These are phyloP conservation scores for Rosa chinensis DNA, from an alignment of 306 rosid genomes.

Conservation along the genomic window DNA sequence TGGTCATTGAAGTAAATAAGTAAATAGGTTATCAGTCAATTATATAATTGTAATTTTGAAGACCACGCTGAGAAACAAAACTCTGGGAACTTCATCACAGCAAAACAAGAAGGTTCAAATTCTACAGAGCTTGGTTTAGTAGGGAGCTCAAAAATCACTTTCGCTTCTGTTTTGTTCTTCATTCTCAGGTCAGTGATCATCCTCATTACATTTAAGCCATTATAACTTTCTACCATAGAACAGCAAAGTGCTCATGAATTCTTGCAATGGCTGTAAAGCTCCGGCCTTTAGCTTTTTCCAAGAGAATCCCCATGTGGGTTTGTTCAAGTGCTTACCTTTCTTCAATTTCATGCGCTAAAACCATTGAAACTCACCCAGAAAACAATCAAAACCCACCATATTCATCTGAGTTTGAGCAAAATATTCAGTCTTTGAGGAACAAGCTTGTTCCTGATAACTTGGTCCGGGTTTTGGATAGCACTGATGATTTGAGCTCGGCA, in stretches of 20 bases:
- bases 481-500: slow-evolving; percentile 59
- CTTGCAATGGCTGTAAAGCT: slow-evolving; percentile 66
- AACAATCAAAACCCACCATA: slow-evolving; percentile 33
- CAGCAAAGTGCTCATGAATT: slow-evolving; percentile 21
- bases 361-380: slow-evolving; percentile 43
- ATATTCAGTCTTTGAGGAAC: slow-evolving; percentile 46
- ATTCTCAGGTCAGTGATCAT: slow-evolving; percentile 47
- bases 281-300: slow-evolving; percentile 41
- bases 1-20: too few species aligned
- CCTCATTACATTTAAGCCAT: neutral
- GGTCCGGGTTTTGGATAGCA: slow-evolving; percentile 52
- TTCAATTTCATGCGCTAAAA: slow-evolving; percentile 43
- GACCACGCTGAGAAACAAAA: neutral
- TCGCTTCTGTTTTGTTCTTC: neutral
- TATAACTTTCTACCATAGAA: slow-evolving; percentile 17
- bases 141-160: neutral
- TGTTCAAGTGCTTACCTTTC: slow-evolving; percentile 37
- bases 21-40: too few species aligned
- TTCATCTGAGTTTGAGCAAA: slow-evolving; percentile 48
- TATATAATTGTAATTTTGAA: too few species aligned
- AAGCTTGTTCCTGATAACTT: slow-evolving; percentile 60
- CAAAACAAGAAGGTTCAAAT: neutral
- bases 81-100: neutral
- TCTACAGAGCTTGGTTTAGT: too few species aligned
- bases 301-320: slow-evolving; percentile 56